These are phyloP conservation scores for Rhodosporidiobolus sp. DNA, from an alignment of 768 basidiomycete species.

Conservation along the genomic window DNA sequence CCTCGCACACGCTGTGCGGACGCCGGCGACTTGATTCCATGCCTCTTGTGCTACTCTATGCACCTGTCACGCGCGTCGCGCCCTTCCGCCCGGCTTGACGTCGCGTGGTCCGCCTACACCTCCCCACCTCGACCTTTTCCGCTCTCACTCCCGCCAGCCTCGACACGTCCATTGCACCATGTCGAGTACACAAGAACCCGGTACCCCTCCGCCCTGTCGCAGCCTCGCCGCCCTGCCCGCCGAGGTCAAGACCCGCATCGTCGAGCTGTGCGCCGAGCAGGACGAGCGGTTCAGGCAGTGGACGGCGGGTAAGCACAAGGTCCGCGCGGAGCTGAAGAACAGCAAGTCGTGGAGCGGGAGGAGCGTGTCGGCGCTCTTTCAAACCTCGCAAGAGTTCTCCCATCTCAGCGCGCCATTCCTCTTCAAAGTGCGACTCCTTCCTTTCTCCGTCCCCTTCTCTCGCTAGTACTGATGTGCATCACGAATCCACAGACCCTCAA, in stretches of 20 bases:
- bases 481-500: background rate
- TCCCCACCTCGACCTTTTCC: background rate
- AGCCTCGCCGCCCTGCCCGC: background rate
- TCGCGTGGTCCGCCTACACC: background rate
- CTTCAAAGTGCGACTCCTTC: background rate
- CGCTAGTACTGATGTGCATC: no score
- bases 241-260: background rate
- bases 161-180: no score
- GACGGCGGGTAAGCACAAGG: background rate
- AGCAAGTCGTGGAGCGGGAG: background rate
- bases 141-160: no score
- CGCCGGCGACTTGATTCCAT: no score
- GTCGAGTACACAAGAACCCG: background rate
- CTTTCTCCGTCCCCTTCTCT: no score
- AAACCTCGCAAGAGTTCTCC: no score
- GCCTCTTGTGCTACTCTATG: no score
- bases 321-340: no score
- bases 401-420: background rate
- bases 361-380: background rate
- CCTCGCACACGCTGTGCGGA: no score
- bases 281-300: background rate
- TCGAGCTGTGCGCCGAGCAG: background rate
- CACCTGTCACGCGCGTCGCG: no score
- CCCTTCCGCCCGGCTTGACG: background rate
- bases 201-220: background rate